These are phyloP conservation scores for Blastobotrys malaysiensis DNA, from an alignment of 1,139 yeast genomes.

Conservation along the genomic window DNA sequence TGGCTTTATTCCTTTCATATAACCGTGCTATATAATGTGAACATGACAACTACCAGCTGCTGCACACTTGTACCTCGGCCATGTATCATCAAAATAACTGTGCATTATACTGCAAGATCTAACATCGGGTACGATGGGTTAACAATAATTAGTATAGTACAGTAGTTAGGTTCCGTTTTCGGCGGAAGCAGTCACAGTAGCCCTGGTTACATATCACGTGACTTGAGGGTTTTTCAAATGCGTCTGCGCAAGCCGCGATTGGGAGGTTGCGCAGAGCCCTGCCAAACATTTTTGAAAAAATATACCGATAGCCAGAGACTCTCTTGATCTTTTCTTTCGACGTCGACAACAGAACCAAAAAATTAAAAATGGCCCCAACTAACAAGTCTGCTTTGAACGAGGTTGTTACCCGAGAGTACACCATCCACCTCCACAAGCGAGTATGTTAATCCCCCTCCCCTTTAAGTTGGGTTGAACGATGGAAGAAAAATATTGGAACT, in stretches of 20 bases:
- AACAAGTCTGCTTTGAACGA: constrained; percentile 89
- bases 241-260: background rate
- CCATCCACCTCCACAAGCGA: constrained; percentile 99
- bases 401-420: constrained; percentile 99
- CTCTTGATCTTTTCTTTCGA: background rate
- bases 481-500: background rate
- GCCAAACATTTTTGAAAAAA: background rate
- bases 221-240: background rate
- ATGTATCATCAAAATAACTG: no score
- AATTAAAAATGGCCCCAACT: constrained; percentile 33
- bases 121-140: no score
- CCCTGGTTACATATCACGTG: background rate
- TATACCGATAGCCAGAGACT: background rate
- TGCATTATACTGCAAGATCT: no score
- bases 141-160: no score
- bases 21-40: background rate
- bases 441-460: constrained; percentile 48
- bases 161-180: no score
- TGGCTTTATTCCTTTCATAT: no score
- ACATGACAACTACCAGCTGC: no score
- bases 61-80: no score
- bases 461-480: background rate
- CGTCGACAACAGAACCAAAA: constrained; percentile 2
- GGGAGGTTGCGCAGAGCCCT: background rate
- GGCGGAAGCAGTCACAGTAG: background rate